Base-by-base conservation (phyloP, 768 basidiomycete species). In the Suillus discolor region DNA sequence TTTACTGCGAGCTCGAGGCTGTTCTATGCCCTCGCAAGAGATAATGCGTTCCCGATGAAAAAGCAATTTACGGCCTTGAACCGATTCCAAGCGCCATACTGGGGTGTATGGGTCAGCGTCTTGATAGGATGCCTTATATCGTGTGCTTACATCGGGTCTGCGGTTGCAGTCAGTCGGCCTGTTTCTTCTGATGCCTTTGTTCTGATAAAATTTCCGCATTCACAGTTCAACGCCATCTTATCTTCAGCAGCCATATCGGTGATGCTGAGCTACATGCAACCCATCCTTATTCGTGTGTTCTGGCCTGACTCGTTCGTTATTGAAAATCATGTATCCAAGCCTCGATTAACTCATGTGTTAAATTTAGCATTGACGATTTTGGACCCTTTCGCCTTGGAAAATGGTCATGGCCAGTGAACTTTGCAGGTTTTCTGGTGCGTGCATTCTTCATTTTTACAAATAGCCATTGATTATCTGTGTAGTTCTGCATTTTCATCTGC, bases 1-100 rank as follows among this genome's bases (percentile, higher is more conserved):
- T 87, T 84, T 71, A 86, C 86, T 1, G 85, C 85, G 53, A 85
- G 84, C 68, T 87, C 86, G 25, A 76, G 85, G 36, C 68, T 88
- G 62, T 82, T 85, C 72, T 88, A 86, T 64, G 86, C 86, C 36
- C 75, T 86, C 12, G 85, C 86, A 54, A 74, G 86, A 64, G 86
- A 87, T 71, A 75, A 84, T 64, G 85, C 83, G 11, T 78, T 85
- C 57, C 86, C 85, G 2, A 70, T 79, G 62, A 85, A 81, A 71
- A 65, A 69, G 34, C 70, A 71, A 53, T 87, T 84, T 66, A 85
- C 83, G 82, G 73, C 77, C 8, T 79, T 86, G 57, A 87, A 85
- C 69, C 74, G 82, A 44, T 83, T 75, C 66, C 85, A 86, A 71
- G 84, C 85, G 20, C 85, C 86, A 20, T 85, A 82, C 62, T 79